phyloP scores from a whole-genome alignment of 169 alveolate genomes.

The Pseudocohnilembus persalinus region DNA sequence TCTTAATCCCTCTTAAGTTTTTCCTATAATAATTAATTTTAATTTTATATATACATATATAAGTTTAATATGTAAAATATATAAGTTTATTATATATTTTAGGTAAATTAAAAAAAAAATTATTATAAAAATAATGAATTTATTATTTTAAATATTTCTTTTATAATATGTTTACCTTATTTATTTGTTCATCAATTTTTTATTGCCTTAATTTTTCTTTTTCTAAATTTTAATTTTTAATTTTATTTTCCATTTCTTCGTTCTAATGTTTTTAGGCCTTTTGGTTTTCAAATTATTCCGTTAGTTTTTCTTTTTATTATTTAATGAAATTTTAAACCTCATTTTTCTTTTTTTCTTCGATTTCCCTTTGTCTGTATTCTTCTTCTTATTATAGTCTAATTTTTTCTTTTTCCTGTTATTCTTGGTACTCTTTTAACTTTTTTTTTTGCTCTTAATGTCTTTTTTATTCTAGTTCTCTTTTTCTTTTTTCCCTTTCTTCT shows the following conservation, averaged over 20 bases:
- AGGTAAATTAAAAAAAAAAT: no score
- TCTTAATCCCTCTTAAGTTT: background rate
- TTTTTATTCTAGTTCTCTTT: slow-evolving; percentile 3
- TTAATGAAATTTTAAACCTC: slow-evolving; percentile 17
- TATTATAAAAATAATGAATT: no score
- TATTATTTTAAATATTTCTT: no score
- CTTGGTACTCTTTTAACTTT: slow-evolving; percentile 5
- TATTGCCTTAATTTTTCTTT: slow-evolving; percentile 15
- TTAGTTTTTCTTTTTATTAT: slow-evolving; percentile 20
- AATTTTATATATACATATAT: no score
- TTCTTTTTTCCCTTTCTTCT: slow-evolving; percentile 14
- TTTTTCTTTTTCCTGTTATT: slow-evolving; percentile 15
- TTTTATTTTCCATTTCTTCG: background rate
- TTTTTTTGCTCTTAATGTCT: slow-evolving; percentile 3
- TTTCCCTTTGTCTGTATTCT: background rate
- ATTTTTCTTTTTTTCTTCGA: slow-evolving; percentile 12
- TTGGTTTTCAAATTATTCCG: background rate
- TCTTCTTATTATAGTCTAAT: background rate
- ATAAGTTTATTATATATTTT: no score
- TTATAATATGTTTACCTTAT: background rate
- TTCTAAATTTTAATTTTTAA: background rate
- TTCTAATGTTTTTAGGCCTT: background rate
- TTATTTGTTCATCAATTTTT: background rate
- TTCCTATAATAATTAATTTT: background rate
- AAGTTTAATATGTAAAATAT: no score